Percentiles rank a stretch among this genome's conserved stretches.
Conservation (phyloP, 257 asterid genomes). For the Echites panduratus region DNA sequence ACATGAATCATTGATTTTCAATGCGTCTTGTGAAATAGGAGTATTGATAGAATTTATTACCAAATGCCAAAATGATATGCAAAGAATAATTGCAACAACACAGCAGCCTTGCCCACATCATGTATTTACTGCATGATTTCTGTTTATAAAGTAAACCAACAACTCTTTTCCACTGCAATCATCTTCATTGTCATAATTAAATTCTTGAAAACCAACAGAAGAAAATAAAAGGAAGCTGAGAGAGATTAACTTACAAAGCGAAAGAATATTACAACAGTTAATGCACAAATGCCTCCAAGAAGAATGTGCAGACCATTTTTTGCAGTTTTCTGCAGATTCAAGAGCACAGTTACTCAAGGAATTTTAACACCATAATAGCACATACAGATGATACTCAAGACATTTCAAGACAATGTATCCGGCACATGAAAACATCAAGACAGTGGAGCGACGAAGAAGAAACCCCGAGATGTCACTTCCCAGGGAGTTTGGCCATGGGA, state of each 20-base stretch:
- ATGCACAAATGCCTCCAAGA: conserved; percentile 92
- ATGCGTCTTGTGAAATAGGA: not conserved
- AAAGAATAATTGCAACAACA: not conserved
- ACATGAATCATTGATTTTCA: not conserved
- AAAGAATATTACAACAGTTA: conserved; percentile 79
- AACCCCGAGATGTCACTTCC: no score
- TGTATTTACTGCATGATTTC: not conserved
- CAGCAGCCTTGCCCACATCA: not conserved
- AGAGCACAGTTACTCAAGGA: conserved; percentile 9
- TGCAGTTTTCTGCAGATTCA: conserved; percentile 64
- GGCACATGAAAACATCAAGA: no score
- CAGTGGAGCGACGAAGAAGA: no score
- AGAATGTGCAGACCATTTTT: conserved; percentile 85
- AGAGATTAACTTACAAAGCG: conserved; percentile 73
- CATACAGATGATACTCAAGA: not conserved
- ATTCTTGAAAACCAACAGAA: not conserved
- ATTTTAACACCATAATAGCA: no score
- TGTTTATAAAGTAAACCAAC: not conserved
- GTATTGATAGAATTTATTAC: not conserved
- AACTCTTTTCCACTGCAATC: not conserved
- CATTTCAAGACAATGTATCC: no score
- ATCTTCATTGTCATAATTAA: not conserved
- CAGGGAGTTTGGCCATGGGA: no score
- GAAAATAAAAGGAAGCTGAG: conserved; percentile 1
- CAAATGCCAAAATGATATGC: not conserved